Percentiles rank a stretch among this genome's conserved stretches.
Evolutionary conservation across 768 basidiomycete species (phyloP).

Genomic region (Clathrus columnatus): DNA sequence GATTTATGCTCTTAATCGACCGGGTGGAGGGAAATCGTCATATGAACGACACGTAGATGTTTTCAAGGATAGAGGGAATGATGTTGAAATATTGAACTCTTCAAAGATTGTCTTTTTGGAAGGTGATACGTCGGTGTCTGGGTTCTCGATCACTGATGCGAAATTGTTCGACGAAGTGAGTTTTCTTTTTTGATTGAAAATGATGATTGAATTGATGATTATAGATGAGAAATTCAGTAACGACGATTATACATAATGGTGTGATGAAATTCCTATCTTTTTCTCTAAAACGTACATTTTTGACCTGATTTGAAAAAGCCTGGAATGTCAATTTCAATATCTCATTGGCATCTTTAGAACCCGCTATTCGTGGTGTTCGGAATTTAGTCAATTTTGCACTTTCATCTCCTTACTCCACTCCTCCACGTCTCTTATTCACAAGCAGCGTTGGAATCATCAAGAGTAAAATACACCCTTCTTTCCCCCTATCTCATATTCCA

Average conservation of each 20-base stretch:
- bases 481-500: background rate
- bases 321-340: constrained; percentile 48
- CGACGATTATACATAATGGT: constrained; percentile 6
- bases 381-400: constrained; percentile 38
- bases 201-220: background rate
- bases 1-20: constrained; percentile 12
- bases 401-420: constrained; percentile 18
- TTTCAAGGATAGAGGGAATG: constrained; percentile 16
- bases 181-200: background rate
- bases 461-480: constrained; percentile 9
- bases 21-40: constrained; percentile 3
- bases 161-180: constrained; percentile 9
- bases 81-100: constrained; percentile 12
- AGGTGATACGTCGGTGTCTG: constrained; percentile 12
- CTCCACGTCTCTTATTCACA: constrained; percentile 33
- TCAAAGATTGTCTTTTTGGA: constrained; percentile 17
- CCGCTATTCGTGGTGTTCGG: constrained; percentile 37
- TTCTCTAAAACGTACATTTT: background rate
- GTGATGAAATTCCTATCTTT: background rate
- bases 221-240: background rate
- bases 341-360: constrained; percentile 40
- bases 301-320: constrained; percentile 17
- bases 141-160: background rate
- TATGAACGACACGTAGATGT: constrained; percentile 12
- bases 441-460: constrained; percentile 27